A percentile compares a stretch with the other conserved stretches of the same genome.
These are phyloP conservation scores for Gossypium aridum DNA, from an alignment of 441 rosid genomes.

Conservation along the genomic window DNA sequence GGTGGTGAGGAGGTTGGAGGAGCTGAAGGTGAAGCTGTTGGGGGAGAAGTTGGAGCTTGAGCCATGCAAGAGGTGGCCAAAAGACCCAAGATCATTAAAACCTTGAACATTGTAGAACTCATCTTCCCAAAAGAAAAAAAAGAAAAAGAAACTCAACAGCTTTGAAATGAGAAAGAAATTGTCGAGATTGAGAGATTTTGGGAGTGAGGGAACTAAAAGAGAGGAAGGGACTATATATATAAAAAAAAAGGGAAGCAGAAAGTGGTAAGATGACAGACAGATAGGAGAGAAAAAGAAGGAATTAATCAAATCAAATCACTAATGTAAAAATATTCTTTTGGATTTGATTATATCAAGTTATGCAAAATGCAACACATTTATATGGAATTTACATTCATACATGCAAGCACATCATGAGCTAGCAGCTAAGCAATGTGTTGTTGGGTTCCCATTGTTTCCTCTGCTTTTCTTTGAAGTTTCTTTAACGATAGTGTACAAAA, in stretches of 20 bases:
- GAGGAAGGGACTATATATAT: neutral
- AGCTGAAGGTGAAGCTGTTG: conserved; percentile 33
- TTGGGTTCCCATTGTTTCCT: neutral
- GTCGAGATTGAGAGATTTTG: conserved; percentile 1
- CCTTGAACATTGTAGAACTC: conserved; percentile 35
- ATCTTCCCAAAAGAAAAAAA: conserved; percentile 19
- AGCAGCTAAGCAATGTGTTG: conserved; percentile 2
- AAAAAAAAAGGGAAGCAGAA: conserved; percentile 1
- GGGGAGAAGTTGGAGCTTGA: conserved; percentile 56
- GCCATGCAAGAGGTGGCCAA: conserved; percentile 60
- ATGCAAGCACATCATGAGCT: neutral
- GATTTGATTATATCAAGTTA: neutral
- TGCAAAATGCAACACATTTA: neutral
- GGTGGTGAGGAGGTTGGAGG: conserved; percentile 20
- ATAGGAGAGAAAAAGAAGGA: neutral
- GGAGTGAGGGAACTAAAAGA: neutral
- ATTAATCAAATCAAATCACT: neutral
- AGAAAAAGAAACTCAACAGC: neutral
- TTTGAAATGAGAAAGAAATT: neutral
- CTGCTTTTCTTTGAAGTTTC: conserved; percentile 21
- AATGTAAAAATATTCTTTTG: neutral
- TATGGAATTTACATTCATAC: neutral
- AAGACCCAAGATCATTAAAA: conserved; percentile 45
- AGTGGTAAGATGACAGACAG: neutral
- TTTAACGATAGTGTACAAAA: neutral